Conservation (phyloP, 2,329 filamentous ascomycete species). For the Fusarium sp. region DNA sequence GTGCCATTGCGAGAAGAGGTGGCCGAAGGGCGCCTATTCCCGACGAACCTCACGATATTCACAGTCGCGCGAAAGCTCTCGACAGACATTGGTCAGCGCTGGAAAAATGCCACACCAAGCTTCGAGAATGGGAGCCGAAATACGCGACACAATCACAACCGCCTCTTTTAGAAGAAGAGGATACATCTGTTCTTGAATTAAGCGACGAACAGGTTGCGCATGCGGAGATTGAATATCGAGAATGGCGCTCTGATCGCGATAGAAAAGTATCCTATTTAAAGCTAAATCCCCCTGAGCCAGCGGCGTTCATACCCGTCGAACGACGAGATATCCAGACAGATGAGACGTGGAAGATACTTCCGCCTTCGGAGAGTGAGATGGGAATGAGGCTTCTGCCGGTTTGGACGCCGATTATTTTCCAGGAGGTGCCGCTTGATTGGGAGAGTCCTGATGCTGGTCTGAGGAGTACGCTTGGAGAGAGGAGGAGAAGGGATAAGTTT, state of each 20-base stretch:
- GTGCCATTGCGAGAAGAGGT: conserved; percentile 16
- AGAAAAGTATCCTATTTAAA: conserved; percentile 15
- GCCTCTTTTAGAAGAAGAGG: background rate
- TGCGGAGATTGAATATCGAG: conserved; percentile 15
- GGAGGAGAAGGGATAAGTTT: conserved; percentile 2
- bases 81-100: conserved; percentile 19
- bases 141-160: conserved; percentile 1
- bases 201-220: conserved; percentile 9
- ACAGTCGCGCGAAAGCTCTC: conserved; percentile 8
- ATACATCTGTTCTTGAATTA: background rate
- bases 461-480: background rate
- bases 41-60: conserved; percentile 13
- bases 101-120: conserved; percentile 27
- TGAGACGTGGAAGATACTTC: conserved; percentile 10
- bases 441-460: background rate
- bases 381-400: conserved; percentile 3
- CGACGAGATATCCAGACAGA: conserved; percentile 14
- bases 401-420: conserved; percentile 14
- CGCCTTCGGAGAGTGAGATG: background rate
- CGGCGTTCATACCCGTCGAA: background rate
- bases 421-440: conserved; percentile 13
- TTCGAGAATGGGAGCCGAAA: conserved; percentile 22
- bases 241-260: conserved; percentile 13
- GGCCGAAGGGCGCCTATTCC: conserved; percentile 6
- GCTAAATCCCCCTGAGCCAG: background rate